Evolutionary conservation across 164 flowering plant genomes (phyloP), one percentile per base, ranked within the genome.

Genomic region (Berberis vulgaris): DNA sequence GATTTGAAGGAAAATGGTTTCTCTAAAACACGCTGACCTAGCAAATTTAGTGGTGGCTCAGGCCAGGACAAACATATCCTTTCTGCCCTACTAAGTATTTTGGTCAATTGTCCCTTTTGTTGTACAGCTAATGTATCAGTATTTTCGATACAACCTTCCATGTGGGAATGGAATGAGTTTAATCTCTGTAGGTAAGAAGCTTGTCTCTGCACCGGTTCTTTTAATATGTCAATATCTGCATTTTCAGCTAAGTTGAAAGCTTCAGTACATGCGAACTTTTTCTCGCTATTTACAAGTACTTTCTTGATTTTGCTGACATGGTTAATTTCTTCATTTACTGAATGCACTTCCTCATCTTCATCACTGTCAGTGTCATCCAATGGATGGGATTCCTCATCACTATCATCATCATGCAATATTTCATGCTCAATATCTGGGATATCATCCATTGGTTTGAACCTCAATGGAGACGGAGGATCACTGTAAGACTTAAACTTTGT

Each of bases 381-480:
- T 60, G 64, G 7, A 26, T 86, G 94, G 72, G 83, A 74, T 40
- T 88, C 68, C 79, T 81, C 93, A 49, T 82, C 88, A 46, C 78
- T 91, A 41, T 69, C 89, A 41, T 67, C 56, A 7, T 81, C 93
- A 78, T 87, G 84, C 59, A 86, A 91, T 68, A 77, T 72, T 61
- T 75, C 87, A 47, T 75, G 89, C 74, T 82, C 96, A 41, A 85
- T 67, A 69, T 75, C 79, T n/a, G 75, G 80, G 49, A 76, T 71
- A 61, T 89, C 97, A 43, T 84, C 86, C 43, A 76, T 67, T 70
- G 90, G 91, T 80, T 81, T 81, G 69, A 85, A 89, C 78, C 78
- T 84, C 73, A 97, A 82, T 49, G 99, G 99, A 65, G 97, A 88
- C 66, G 97, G 81, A 64, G 98, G 98, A 66, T 80, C 89, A 73